phyloP scores from a whole-genome alignment of 805 yeast species.

The Nakazawaea wyomingensis region DNA sequence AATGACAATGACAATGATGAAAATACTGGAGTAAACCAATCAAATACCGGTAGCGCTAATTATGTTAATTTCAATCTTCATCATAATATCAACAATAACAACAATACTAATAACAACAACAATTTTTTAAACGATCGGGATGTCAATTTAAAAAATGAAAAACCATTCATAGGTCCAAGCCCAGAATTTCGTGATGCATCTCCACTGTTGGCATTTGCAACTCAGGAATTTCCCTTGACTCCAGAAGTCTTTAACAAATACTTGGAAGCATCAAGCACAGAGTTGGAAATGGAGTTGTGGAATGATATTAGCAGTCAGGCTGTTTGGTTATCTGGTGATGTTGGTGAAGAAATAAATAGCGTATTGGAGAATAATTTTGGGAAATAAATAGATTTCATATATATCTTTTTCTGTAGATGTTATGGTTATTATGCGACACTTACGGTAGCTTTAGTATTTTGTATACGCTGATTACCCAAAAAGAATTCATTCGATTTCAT shows the following conservation, averaged over 20 bases:
- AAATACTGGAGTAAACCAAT: neutral
- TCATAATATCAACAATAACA: slow-evolving; percentile 1
- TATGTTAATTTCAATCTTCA: slow-evolving; percentile 1
- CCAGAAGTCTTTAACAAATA: slow-evolving; percentile 12
- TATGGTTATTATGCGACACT: too few species aligned
- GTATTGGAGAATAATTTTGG: slow-evolving; percentile 1
- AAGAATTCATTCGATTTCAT: too few species aligned
- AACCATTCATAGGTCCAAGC: slow-evolving; percentile 11
- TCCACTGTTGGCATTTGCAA: slow-evolving; percentile 1
- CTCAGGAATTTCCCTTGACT: slow-evolving; percentile 8
- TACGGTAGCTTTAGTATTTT: too few species aligned
- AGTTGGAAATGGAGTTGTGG: slow-evolving; percentile 57
- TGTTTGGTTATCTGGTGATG: slow-evolving; percentile 56
- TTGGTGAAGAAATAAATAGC: slow-evolving; percentile 30
- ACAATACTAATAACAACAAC: neutral
- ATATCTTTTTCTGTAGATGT: too few species aligned
- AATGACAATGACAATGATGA: slow-evolving; percentile 2
- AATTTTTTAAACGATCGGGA: slow-evolving; percentile 10
- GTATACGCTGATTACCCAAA: too few species aligned
- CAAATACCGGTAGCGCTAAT: neutral
- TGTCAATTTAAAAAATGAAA: too few species aligned
- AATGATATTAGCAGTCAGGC: slow-evolving; percentile 74
- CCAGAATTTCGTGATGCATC: neutral
- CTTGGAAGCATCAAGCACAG: slow-evolving; percentile 17
- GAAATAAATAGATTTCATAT: neutral